Evolutionary conservation across 768 basidiomycete species (phyloP).

Genomic region (Boletus pseudo-olivaceus): DNA sequence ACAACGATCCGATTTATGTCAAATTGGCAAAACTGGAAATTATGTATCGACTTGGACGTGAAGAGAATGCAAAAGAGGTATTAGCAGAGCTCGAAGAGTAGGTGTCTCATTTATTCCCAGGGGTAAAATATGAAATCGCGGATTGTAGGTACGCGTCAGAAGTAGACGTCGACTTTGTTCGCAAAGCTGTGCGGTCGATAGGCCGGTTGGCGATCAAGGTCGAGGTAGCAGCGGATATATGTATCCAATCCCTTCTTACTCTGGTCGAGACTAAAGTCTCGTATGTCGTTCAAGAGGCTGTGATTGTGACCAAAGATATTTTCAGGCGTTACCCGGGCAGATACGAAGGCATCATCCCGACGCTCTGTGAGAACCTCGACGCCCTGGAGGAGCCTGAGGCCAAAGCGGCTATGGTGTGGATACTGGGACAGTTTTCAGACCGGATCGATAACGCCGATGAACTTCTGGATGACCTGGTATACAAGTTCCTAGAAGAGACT

Average conservation of each 20-base stretch:
- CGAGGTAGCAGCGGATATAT: slow-evolving; percentile 79
- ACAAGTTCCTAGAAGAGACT: slow-evolving; percentile 89
- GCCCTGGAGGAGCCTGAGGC: slow-evolving; percentile 92
- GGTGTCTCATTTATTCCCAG: slow-evolving; percentile 18
- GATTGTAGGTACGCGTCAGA: slow-evolving; percentile 88
- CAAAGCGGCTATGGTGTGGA: slow-evolving; percentile 98
- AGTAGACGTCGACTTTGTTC: slow-evolving; percentile 96
- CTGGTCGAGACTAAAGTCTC: slow-evolving; percentile 91
- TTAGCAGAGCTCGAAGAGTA: slow-evolving; percentile 94
- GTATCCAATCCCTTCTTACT: slow-evolving; percentile 80
- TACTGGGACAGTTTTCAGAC: slow-evolving; percentile 93
- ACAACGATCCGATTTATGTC: slow-evolving; percentile 99
- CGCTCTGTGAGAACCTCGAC: slow-evolving; percentile 88
- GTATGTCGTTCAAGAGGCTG: slow-evolving; percentile 96
- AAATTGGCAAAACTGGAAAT: slow-evolving; percentile 98
- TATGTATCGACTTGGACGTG: slow-evolving; percentile 95
- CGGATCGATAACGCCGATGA: slow-evolving; percentile 96
- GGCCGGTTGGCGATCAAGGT: slow-evolving; percentile 99
- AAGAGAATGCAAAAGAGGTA: slow-evolving; percentile 90
- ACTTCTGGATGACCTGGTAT: slow-evolving; percentile 86
- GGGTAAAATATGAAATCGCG: background rate
- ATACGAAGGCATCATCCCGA: slow-evolving; percentile 96
- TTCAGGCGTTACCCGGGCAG: slow-evolving; percentile 95
- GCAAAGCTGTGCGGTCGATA: slow-evolving; percentile 96
- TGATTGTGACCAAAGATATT: slow-evolving; percentile 97